These are phyloP conservation scores for Kalmanozyma brasiliensis DNA, from an alignment of 1,284 basidiomycete genomes.

Conservation along the genomic window DNA sequence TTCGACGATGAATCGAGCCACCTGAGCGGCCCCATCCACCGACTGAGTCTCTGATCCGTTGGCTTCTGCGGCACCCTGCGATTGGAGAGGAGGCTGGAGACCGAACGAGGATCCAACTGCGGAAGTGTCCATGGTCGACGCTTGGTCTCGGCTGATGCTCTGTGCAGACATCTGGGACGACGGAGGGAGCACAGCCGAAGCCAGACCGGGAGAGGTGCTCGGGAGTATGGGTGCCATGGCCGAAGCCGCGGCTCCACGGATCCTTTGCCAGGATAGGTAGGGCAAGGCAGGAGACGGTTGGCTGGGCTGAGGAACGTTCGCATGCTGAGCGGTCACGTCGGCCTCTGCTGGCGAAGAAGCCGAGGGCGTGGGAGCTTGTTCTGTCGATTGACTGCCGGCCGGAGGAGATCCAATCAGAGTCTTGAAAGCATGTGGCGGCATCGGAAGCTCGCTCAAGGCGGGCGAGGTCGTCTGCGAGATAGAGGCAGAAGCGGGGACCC, in stretches of 20 bases:
- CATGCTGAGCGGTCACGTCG: not conserved
- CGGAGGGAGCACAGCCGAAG: too few relatives aligned
- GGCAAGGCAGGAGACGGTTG: not conserved
- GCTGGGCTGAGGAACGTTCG: not conserved
- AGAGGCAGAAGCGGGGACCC: too few relatives aligned
- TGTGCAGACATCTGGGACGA: not conserved
- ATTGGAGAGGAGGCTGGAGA: too few relatives aligned
- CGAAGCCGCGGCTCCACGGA: conserved; percentile 5
- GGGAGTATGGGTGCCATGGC: not conserved
- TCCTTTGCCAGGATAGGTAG: conserved; percentile 3
- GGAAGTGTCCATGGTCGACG: too few relatives aligned
- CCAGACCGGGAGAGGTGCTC: not conserved
- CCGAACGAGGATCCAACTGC: too few relatives aligned
- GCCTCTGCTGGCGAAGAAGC: not conserved
- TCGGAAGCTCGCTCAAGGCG: not conserved
- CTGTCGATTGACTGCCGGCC: not conserved
- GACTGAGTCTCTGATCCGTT: too few relatives aligned
- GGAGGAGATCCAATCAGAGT: not conserved
- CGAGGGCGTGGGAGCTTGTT: not conserved
- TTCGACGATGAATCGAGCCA: not conserved
- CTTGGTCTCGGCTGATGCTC: too few relatives aligned
- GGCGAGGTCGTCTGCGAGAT: not conserved
- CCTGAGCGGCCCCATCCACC: too few relatives aligned
- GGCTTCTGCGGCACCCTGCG: too few relatives aligned
- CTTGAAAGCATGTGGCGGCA: not conserved